Conservation (phyloP, 139 green algal genomes). For the Limnomonas spitsbergensis region DNA sequence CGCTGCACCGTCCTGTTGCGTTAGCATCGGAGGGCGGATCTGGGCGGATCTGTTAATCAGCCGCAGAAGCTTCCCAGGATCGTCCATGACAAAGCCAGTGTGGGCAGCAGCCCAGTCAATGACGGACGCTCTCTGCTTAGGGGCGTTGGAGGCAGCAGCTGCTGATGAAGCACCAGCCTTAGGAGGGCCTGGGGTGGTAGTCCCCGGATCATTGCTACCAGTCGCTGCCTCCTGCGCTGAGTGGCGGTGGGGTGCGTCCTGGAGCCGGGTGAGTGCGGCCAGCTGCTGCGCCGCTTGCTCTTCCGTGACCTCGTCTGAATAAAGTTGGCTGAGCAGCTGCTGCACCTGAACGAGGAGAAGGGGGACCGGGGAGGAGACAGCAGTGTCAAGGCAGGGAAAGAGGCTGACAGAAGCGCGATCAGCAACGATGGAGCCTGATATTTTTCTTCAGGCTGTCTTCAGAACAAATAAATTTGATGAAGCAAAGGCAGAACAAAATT, state of each 20-base stretch:
- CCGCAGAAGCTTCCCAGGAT: conserved; percentile 35
- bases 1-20: too few relatives aligned
- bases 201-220: not conserved
- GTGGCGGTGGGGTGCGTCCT: not conserved
- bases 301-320: not conserved
- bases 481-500: not conserved
- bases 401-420: not conserved
- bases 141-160: not conserved
- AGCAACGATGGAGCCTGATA: not conserved
- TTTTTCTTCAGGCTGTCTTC: not conserved
- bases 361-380: not conserved
- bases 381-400: not conserved
- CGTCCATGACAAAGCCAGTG: conserved; percentile 25
- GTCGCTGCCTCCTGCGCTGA: not conserved
- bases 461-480: not conserved
- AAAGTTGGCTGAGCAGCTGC: not conserved
- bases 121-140: not conserved
- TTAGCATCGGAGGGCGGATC: too few relatives aligned
- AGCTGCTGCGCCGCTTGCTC: not conserved
- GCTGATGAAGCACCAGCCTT: not conserved
- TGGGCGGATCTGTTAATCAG: conserved; percentile 4
- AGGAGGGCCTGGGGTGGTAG: not conserved
- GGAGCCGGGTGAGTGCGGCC: not conserved
- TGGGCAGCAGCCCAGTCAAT: not conserved
- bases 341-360: not conserved